These are phyloP conservation scores for Pulveroboletus sp. DNA, from an alignment of 1,284 basidiomycete species.

Conservation along the genomic window DNA sequence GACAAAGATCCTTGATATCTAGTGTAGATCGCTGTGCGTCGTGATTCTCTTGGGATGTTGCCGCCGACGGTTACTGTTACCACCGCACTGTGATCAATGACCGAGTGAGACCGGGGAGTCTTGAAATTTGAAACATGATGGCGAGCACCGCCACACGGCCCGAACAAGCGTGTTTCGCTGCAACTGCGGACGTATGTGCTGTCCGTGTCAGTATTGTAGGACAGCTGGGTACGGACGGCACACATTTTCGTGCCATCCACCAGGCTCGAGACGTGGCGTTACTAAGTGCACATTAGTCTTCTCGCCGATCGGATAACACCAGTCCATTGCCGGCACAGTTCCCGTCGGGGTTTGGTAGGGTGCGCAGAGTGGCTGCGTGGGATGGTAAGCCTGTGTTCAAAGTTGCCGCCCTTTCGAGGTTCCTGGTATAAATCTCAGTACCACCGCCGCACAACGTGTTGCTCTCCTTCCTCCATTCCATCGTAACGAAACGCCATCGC, in stretches of 20 bases:
- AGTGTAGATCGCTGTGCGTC: not conserved
- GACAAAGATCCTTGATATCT: too few species aligned
- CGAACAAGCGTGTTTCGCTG: not conserved
- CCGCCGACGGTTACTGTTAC: too few species aligned
- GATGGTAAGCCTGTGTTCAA: conserved; percentile 8
- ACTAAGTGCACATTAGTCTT: too few species aligned
- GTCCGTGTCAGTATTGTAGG: too few species aligned
- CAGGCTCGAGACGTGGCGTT: not conserved
- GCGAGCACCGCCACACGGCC: not conserved
- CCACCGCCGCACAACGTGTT: not conserved
- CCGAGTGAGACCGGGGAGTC: too few species aligned
- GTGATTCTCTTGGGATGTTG: not conserved
- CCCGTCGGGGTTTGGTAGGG: too few species aligned
- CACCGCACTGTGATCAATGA: not conserved
- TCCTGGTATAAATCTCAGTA: conserved; percentile 10
- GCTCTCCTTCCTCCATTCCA: not conserved
- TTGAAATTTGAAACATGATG: not conserved
- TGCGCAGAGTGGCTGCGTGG: not conserved
- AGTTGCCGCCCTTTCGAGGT: not conserved
- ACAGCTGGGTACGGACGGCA: not conserved
- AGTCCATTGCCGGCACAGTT: too few species aligned
- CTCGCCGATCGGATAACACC: too few species aligned
- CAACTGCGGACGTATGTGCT: not conserved
- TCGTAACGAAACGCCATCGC: not conserved
- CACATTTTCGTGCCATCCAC: not conserved